phyloP scores from a whole-genome alignment of 345 rosid genomes.

The Dovyalis caffra region DNA sequence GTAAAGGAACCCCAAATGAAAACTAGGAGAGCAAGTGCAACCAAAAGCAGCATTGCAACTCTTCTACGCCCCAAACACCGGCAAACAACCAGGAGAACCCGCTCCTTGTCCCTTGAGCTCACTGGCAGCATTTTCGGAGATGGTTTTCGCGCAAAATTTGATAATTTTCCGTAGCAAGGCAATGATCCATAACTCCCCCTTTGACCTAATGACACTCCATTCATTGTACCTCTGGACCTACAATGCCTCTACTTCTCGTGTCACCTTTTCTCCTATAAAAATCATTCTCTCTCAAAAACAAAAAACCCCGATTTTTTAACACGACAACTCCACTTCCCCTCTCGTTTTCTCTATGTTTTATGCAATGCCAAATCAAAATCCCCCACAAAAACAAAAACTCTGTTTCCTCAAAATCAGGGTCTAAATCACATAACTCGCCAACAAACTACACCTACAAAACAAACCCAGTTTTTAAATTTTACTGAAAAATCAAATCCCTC shows the following conservation, averaged over 20 bases:
- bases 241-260: constrained; percentile 8
- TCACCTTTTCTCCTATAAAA: background rate
- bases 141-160: constrained; percentile 35
- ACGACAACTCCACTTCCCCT: background rate
- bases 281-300: background rate
- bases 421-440: background rate
- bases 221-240: constrained; percentile 64
- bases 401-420: background rate
- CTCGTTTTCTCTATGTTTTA: background rate
- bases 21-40: constrained; percentile 61
- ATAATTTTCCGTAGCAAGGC: constrained; percentile 27
- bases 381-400: background rate
- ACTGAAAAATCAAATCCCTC: background rate
- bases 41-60: constrained; percentile 69
- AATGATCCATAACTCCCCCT: constrained; percentile 66
- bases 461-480: background rate
- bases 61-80: constrained; percentile 53
- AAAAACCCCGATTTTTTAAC: background rate
- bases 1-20: constrained; percentile 64
- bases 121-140: constrained; percentile 44
- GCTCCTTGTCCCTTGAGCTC: constrained; percentile 70
- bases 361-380: background rate
- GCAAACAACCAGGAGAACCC: constrained; percentile 45
- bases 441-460: background rate
- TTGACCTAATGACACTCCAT: constrained; percentile 65